Conservation (phyloP, 192 early-diverging fungal genomes). For the Backusella tarrabulga region DNA sequence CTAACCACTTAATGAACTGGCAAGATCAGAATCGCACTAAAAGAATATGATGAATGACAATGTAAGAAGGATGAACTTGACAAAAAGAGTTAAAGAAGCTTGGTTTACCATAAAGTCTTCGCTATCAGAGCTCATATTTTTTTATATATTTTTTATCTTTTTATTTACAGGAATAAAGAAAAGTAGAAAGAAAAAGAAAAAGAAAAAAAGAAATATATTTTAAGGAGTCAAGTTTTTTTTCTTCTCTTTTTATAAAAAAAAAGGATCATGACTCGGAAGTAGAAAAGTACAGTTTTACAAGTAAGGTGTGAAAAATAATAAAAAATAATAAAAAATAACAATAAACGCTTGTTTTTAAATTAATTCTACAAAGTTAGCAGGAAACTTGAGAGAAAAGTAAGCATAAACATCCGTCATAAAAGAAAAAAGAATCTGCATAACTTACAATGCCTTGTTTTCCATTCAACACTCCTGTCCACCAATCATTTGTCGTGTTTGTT, state of each 20-base stretch:
- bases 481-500: slow-evolving; percentile 74
- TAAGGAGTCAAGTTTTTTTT: not conserved
- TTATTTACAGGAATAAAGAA: not conserved
- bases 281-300: not conserved
- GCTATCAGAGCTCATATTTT: slow-evolving; percentile 30
- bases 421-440: not conserved
- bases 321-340: not conserved
- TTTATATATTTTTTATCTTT: not conserved
- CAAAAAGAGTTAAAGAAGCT: not conserved
- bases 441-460: slow-evolving; percentile 23
- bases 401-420: not conserved
- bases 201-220: not conserved
- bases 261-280: not conserved
- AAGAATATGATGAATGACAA: not conserved
- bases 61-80: not conserved
- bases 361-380: slow-evolving; percentile 21
- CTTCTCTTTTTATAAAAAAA: not conserved
- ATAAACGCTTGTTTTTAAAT: not conserved
- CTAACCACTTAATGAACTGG: slow-evolving; percentile 11
- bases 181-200: not conserved
- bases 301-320: not conserved
- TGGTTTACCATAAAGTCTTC: slow-evolving; percentile 10
- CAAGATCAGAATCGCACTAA: slow-evolving; percentile 11
- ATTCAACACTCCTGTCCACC: slow-evolving; percentile 77
- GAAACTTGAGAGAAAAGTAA: slow-evolving; percentile 5